A percentile compares a stretch with the other conserved stretches of the same genome.
These are phyloP conservation scores for Candida montana DNA, from an alignment of 805 yeast genomes.

Conservation along the genomic window DNA sequence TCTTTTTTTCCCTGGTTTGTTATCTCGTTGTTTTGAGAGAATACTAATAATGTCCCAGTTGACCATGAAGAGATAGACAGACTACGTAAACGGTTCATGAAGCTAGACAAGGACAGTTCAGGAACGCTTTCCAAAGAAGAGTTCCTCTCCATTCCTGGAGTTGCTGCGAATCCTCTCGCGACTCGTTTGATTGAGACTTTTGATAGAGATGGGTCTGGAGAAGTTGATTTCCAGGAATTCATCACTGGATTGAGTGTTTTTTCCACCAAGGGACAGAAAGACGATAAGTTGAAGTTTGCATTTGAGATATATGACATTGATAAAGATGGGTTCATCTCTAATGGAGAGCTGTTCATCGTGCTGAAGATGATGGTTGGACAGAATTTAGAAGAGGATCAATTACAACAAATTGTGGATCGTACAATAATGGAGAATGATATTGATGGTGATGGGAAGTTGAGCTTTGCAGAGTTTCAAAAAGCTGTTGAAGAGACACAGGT, in stretches of 20 bases:
- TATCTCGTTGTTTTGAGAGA: too few relatives aligned
- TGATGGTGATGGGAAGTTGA: constrained; percentile 82
- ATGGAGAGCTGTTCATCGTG: constrained; percentile 90
- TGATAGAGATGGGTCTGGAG: constrained; percentile 89
- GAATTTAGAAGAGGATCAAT: constrained; percentile 76
- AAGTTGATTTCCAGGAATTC: constrained; percentile 93
- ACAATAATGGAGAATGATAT: constrained; percentile 89
- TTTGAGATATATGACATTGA: constrained; percentile 95
- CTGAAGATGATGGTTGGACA: constrained; percentile 96
- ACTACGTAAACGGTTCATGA: constrained; percentile 88
- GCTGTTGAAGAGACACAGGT: constrained; percentile 54
- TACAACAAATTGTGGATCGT: constrained; percentile 95
- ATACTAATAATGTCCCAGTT: constrained; percentile 34
- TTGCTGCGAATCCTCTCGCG: constrained; percentile 85
- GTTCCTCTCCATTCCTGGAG: constrained; percentile 89
- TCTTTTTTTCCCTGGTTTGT: background rate
- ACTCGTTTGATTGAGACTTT: constrained; percentile 87
- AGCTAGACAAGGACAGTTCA: constrained; percentile 85
- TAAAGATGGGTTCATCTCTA: constrained; percentile 89
- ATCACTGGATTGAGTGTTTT: constrained; percentile 82
- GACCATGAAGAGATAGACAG: constrained; percentile 90
- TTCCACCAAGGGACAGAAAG: constrained; percentile 73
- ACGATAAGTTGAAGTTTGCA: constrained; percentile 82
- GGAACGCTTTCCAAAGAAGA: constrained; percentile 91
- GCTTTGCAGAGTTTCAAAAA: constrained; percentile 79